A percentile compares a stretch with the other conserved stretches of the same genome.
These are phyloP conservation scores for Ustilago curta DNA, from an alignment of 1,284 basidiomycete species.

Conservation along the genomic window DNA sequence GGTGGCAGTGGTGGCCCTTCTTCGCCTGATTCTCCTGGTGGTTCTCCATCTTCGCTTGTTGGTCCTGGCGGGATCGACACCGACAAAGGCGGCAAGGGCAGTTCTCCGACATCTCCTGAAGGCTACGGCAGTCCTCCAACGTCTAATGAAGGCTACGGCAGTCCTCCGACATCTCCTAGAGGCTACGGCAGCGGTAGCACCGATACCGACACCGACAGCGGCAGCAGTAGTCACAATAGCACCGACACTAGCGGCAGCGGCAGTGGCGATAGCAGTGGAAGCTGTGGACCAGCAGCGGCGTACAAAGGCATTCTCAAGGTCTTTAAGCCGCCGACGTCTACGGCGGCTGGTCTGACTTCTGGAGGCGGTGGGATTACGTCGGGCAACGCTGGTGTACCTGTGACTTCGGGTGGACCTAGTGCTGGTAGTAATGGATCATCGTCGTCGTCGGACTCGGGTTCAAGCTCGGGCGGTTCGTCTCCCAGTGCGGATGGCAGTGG, in stretches of 20 bases:
- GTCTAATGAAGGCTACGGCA: background rate
- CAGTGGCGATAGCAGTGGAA: background rate
- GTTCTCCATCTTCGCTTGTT: background rate
- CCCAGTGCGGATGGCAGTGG: background rate
- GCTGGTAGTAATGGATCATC: background rate
- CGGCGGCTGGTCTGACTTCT: slow-evolving; percentile 4
- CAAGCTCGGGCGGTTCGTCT: background rate
- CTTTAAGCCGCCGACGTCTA: slow-evolving; percentile 13
- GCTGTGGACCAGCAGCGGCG: slow-evolving; percentile 14
- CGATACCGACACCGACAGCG: background rate
- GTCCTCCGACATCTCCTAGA: background rate
- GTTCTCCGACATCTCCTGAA: background rate
- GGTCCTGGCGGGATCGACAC: no score
- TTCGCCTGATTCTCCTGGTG: background rate
- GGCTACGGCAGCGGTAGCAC: background rate
- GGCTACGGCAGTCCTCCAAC: background rate
- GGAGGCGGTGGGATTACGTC: slow-evolving; percentile 9
- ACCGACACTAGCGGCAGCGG: background rate
- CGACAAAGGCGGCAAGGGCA: background rate
- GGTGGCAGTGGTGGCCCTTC: background rate
- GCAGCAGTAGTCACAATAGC: background rate
- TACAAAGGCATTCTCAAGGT: slow-evolving; percentile 26
- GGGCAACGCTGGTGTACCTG: no score
- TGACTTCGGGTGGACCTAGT: slow-evolving; percentile 17
- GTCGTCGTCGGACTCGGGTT: background rate